Evolutionary conservation across 2,329 filamentous ascomycete species (phyloP), one percentile per base, ranked within the genome.

Genomic region (Chlorencoelia australis): DNA sequence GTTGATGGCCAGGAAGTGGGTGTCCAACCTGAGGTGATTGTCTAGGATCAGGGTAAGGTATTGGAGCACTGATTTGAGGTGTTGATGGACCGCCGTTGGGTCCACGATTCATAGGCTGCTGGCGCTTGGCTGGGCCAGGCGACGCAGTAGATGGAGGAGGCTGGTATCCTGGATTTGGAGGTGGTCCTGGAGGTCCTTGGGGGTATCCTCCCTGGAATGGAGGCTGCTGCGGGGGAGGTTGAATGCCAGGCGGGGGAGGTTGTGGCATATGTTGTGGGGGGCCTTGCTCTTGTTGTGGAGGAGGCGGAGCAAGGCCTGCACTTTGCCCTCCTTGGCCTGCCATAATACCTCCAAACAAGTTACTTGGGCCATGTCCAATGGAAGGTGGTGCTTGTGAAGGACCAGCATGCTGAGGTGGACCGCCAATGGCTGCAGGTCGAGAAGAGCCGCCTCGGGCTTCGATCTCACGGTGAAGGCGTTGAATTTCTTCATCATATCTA

Each of bases 331-430:
- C 77, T 60, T 79, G 78, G 47, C 89, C 89, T 38, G 88, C 78
- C 85, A 98, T 96, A 57, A 96, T 94, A 39, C 86, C 87, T 49
- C 86, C 87, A 57, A 98, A 96, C 26, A 96, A 71, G 55, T 93
- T 91, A 58, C 82, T 89, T 38, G 78, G 77, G 17, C 89, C 88
- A 55, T 93, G 83, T 18, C 87, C 85, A 49, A 96, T 83, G 33
- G 85, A 67, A 22, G 79, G 88, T 22, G 91, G 89, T 43, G 83
- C 82, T 44, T 86, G 82, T 32, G 83, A 79, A 39, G 86, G 82
- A 28, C 81, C 85, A 41, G 75, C 75, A 71, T 91, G 84, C 54
- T 82, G 80, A 42, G 80, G 73, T 26, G 79, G 78, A 11, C 77
- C 81, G 44, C 73, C 72, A 54, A 86, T 76, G 43, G 86, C 80